Base-by-base conservation (phyloP, 2,329 filamentous ascomycete species). In the Trematosphaeria pertusa region DNA sequence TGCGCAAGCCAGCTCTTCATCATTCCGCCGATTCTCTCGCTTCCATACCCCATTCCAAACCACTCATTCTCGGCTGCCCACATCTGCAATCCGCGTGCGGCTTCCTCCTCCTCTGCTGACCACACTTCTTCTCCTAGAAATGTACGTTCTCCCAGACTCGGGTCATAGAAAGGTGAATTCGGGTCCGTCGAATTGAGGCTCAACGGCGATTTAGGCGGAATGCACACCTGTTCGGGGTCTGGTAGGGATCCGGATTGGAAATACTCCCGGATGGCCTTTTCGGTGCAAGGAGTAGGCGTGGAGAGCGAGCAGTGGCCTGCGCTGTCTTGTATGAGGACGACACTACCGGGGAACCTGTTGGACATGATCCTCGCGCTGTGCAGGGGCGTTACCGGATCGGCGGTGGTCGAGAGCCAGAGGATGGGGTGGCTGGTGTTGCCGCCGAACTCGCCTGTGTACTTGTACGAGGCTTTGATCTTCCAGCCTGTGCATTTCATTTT, bases 341-440 rank as follows among this genome's bases (percentile, higher is more conserved):
- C 64, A 12, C 73, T 77, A 1, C 74, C 75, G 0, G 74, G 68
- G 51, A 81, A 81, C 1, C 64, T 55, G 14, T 40, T 54, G 4
- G 66, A 62, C 72, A 75, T 75, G 30, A 68, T 59, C 18, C 52
- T 59, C 1, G 76, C 80, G 32, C 76, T 75, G 33, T 59, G 55
- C 4, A 85, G 64, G 3, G 83, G 82, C 0, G 82, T 86, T 1
- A 86, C 80, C 0, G 84, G 84, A 46, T 86, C 83, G 11, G 79
- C 73, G 0, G 77, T 80, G 57, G 81, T 85, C 26, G 78, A 79
- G 10, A 85, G 68, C 59, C 84, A 81, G 5, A 86, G 72, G 22
- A 86, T 70, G 0, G 83, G 83, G 52, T 81, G 75, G 5, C 75
- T 71, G 5, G 78, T 82, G 19, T 75, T 70, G 49, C 56, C 67